These are phyloP conservation scores for Exophiala alcalophila DNA, from an alignment of 2,329 filamentous ascomycete species.

Conservation along the genomic window DNA sequence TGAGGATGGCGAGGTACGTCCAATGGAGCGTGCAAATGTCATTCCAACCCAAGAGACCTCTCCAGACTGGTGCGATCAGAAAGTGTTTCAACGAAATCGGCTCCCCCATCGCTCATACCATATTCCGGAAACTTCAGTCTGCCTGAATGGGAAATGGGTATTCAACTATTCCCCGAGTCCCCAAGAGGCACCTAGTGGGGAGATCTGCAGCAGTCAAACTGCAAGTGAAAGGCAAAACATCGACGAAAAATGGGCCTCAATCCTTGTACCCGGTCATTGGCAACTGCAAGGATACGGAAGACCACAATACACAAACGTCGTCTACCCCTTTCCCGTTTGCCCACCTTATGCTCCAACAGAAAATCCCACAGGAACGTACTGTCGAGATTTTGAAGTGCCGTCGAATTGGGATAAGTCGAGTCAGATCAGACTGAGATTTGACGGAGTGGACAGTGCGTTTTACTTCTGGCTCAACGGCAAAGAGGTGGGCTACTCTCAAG, in stretches of 20 bases:
- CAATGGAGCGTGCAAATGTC: conserved; percentile 1
- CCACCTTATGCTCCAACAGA: conserved; percentile 62
- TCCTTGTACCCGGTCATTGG: conserved; percentile 66
- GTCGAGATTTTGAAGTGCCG: conserved; percentile 48
- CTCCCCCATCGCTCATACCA: conserved; percentile 54
- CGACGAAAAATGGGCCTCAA: conserved; percentile 48
- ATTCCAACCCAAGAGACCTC: neutral
- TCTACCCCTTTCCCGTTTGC: conserved; percentile 63
- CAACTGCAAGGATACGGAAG: conserved; percentile 66
- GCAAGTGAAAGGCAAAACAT: conserved; percentile 31
- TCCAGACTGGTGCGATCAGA: conserved; percentile 37
- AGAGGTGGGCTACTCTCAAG: conserved; percentile 66
- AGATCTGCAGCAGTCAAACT: conserved; percentile 2
- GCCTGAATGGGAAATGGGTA: conserved; percentile 57
- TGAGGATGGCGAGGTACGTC: neutral
- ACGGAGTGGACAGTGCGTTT: conserved; percentile 69
- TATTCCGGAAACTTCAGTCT: conserved; percentile 45
- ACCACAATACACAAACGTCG: conserved; percentile 67
- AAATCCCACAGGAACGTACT: conserved; percentile 65
- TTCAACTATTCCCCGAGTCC: conserved; percentile 39
- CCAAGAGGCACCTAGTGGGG: conserved; percentile 7
- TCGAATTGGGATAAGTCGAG: conserved; percentile 40
- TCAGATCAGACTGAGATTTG: conserved; percentile 64
- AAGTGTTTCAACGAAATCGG: conserved; percentile 54
- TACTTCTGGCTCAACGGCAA: conserved; percentile 66